phyloP scores from a whole-genome alignment of 208 protist species.

The Entamoeba dispar region DNA sequence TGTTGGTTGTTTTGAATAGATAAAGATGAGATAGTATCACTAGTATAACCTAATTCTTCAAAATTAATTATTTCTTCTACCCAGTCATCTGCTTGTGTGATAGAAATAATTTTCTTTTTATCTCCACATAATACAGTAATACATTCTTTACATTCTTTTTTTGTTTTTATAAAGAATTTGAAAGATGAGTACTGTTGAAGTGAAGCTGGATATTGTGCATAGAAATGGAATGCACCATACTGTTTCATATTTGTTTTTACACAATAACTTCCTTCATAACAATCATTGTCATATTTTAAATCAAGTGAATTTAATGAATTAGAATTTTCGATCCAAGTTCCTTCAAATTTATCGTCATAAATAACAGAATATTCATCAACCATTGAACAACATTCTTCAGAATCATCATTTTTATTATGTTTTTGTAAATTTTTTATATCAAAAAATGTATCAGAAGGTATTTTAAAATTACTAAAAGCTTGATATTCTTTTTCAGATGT shows the following conservation, averaged over 20 bases:
- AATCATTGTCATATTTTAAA: neutral
- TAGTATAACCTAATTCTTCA: neutral
- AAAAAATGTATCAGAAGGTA: neutral
- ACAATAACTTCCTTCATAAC: neutral
- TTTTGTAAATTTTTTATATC: neutral
- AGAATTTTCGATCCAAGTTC: neutral
- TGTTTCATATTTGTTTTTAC: neutral
- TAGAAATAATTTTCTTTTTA: neutral
- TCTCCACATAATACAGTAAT: neutral
- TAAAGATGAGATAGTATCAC: neutral
- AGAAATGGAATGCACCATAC: neutral
- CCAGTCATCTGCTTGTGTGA: neutral
- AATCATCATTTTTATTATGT: neutral
- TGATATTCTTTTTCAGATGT: neutral
- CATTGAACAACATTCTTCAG: neutral
- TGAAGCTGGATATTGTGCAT: neutral
- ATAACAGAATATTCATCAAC: neutral
- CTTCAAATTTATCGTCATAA: neutral
- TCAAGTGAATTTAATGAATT: neutral
- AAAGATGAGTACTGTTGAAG: neutral
- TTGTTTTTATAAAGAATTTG: neutral
- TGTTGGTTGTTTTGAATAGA: neutral
- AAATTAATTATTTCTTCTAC: neutral
- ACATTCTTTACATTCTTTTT: neutral
- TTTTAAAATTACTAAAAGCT: neutral